These are phyloP conservation scores for Plicaturopsis crispa DNA, from an alignment of 768 basidiomycete genomes.

Conservation along the genomic window DNA sequence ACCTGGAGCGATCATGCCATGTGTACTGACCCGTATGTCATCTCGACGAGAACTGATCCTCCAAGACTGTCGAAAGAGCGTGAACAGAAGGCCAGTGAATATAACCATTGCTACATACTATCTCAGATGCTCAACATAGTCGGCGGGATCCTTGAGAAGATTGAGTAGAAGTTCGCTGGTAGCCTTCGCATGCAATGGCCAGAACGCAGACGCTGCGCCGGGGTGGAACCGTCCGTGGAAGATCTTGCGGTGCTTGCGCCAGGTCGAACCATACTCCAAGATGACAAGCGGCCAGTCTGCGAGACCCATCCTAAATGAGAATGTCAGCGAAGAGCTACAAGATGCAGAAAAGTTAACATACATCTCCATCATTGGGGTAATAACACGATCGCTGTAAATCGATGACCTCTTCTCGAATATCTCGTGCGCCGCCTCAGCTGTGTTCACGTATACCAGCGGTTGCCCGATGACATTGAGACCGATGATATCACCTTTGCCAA, in stretches of 20 bases:
- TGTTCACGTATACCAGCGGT: background rate
- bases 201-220: conserved; percentile 20
- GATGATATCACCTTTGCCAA: conserved; percentile 1
- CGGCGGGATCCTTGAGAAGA: conserved; percentile 18
- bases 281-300: conserved; percentile 24
- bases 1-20: too few relatives aligned
- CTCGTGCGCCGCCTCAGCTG: background rate
- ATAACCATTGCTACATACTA: conserved; percentile 8
- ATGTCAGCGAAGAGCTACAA: background rate
- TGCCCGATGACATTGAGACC: background rate
- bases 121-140: conserved; percentile 18
- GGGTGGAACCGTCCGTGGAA: conserved; percentile 28
- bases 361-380: conserved; percentile 11
- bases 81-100: too few relatives aligned
- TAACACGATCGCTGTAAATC: conserved; percentile 13
- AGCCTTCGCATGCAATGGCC: conserved; percentile 22
- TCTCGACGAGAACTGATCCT: too few relatives aligned
- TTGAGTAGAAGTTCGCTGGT: conserved; percentile 21
- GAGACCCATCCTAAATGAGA: conserved; percentile 30
- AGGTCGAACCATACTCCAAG: conserved; percentile 26
- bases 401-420: conserved; percentile 3
- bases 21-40: too few relatives aligned
- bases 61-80: too few relatives aligned
- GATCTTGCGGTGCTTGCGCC: conserved; percentile 29
- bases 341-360: conserved; percentile 2